These are phyloP conservation scores for Zopfia rhizophila DNA, from an alignment of 2,329 filamentous ascomycete species.

Conservation along the genomic window DNA sequence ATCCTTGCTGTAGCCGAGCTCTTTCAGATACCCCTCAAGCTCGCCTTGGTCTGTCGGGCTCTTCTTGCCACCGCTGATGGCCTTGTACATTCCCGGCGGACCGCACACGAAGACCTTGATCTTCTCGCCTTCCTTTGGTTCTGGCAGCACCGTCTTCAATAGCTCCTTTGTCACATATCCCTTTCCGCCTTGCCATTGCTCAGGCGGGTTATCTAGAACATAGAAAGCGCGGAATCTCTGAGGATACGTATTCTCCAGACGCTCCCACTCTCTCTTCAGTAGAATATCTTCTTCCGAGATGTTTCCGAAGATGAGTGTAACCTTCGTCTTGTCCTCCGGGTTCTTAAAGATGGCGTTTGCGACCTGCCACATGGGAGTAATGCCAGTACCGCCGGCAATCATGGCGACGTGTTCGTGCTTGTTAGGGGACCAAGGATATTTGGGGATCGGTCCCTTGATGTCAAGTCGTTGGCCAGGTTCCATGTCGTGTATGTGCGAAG, in stretches of 20 bases:
- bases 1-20: constrained; percentile 84
- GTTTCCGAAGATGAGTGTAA: constrained; percentile 95
- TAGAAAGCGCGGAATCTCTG: constrained; percentile 97
- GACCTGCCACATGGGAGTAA: constrained; percentile 98
- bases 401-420: constrained; percentile 91
- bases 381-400: constrained; percentile 94
- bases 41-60: constrained; percentile 96
- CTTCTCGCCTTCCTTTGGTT: constrained; percentile 84
- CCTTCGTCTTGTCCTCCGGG: constrained; percentile 96
- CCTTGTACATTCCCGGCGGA: constrained; percentile 92
- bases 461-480: constrained; percentile 82
- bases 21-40: constrained; percentile 81
- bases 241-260: constrained; percentile 94
- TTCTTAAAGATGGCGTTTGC: constrained; percentile 92
- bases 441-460: constrained; percentile 95
- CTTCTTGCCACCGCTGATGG: constrained; percentile 88
- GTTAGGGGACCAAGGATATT: constrained; percentile 89
- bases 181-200: constrained; percentile 79
- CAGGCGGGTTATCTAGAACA: constrained; percentile 84
- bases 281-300: constrained; percentile 90
- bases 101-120: constrained; percentile 98
- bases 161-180: constrained; percentile 91
- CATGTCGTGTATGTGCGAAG: constrained; percentile 85
- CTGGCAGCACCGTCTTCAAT: constrained; percentile 92
- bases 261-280: constrained; percentile 82